Percentiles rank a stretch among this genome's conserved stretches.
Evolutionary conservation across 306 rosid species (phyloP).

Genomic region (Erythrophleum fordii): DNA sequence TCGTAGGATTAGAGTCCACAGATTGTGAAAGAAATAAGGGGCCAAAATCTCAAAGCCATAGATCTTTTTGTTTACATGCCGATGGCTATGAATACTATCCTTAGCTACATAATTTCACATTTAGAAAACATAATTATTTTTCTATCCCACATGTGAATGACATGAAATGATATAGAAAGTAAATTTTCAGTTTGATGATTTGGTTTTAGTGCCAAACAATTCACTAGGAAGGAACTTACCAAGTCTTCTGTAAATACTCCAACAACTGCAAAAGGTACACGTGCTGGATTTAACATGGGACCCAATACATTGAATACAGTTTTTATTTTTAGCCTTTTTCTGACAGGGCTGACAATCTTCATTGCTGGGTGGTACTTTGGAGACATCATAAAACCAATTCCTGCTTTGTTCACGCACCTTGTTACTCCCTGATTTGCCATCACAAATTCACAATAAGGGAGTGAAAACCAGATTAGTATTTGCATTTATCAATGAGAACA

Average conservation of each 20-base stretch:
- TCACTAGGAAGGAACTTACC: slow-evolving; percentile 54
- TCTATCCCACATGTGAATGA: background rate
- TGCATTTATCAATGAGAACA: background rate
- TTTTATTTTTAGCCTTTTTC: slow-evolving; percentile 81
- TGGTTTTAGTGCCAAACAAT: background rate
- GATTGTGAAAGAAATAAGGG: background rate
- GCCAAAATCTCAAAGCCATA: background rate
- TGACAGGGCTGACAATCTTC: slow-evolving; percentile 78
- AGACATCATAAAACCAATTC: slow-evolving; percentile 97
- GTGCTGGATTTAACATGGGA: slow-evolving; percentile 96
- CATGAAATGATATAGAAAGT: background rate
- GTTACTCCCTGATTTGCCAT: slow-evolving; percentile 64
- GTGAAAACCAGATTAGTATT: slow-evolving; percentile 11
- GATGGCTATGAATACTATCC: background rate
- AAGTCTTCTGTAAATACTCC: slow-evolving; percentile 85
- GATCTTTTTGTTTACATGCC: background rate
- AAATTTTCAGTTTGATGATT: background rate
- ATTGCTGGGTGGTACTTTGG: slow-evolving; percentile 90
- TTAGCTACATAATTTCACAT: background rate
- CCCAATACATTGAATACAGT: slow-evolving; percentile 92
- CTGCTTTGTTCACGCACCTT: slow-evolving; percentile 74
- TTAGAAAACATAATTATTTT: too few relatives aligned
- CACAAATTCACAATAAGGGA: too few relatives aligned
- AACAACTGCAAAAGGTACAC: slow-evolving; percentile 88
- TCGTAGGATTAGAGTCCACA: background rate